Conservation (phyloP, 305 asterid species). For the Stenogyne calaminthoides region DNA sequence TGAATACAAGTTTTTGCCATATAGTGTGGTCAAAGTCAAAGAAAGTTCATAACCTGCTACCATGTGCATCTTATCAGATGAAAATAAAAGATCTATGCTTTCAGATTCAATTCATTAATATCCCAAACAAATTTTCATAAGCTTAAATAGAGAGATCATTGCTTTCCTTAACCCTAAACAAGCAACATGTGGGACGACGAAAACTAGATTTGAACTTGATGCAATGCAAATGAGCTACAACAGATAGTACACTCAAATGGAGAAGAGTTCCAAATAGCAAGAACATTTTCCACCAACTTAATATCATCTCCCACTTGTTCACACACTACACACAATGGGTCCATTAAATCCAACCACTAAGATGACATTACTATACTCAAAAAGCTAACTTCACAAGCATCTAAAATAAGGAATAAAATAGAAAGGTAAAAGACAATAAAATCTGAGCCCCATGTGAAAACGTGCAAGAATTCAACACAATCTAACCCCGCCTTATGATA, state of each 20-base stretch:
- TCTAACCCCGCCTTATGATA: background rate
- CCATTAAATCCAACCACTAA: slow-evolving; percentile 27
- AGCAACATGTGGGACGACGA: background rate
- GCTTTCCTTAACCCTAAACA: background rate
- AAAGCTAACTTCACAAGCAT: slow-evolving; percentile 18
- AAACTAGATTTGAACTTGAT: background rate
- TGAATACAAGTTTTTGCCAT: background rate
- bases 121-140: slow-evolving; percentile 13
- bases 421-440: slow-evolving; percentile 9
- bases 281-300: background rate
- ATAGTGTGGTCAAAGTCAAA: slow-evolving; percentile 22
- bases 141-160: background rate
- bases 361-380: slow-evolving; percentile 18
- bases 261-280: slow-evolving; percentile 6
- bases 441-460: slow-evolving; percentile 30
- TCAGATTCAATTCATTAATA: background rate
- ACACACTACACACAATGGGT: background rate
- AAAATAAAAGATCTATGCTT: slow-evolving; percentile 15
- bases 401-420: slow-evolving; percentile 5
- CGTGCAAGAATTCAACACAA: background rate
- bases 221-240: background rate
- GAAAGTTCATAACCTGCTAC: background rate
- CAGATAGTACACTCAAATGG: background rate
- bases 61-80: background rate
- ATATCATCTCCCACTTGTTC: too few relatives aligned